These are phyloP conservation scores for Aspergillus sp. DNA, from an alignment of 2,329 filamentous ascomycete genomes.

Conservation along the genomic window DNA sequence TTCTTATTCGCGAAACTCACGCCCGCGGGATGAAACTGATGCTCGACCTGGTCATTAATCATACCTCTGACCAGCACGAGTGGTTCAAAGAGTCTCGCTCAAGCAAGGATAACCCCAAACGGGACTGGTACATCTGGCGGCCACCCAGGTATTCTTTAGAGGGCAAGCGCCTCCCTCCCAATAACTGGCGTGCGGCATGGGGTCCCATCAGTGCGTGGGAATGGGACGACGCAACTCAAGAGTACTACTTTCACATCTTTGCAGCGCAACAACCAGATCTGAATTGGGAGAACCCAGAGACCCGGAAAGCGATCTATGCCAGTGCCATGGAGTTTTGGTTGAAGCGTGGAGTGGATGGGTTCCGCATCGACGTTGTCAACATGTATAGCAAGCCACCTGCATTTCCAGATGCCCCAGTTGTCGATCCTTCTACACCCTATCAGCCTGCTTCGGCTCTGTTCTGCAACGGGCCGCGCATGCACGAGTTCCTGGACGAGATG, in stretches of 20 bases:
- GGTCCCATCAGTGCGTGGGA: conserved; percentile 45
- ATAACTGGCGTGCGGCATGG: conserved; percentile 62
- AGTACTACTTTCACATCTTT: conserved; percentile 79
- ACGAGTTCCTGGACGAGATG: conserved; percentile 61
- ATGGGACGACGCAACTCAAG: conserved; percentile 70
- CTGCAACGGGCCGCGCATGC: conserved; percentile 59
- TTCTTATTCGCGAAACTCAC: conserved; percentile 62
- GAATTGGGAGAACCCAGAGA: conserved; percentile 74
- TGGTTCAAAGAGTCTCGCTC: conserved; percentile 72
- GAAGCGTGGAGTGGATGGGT: conserved; percentile 71
- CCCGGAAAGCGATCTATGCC: conserved; percentile 70
- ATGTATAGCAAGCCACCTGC: conserved; percentile 67
- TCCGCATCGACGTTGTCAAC: conserved; percentile 68
- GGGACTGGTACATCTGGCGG: conserved; percentile 67
- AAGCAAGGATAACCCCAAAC: conserved; percentile 62
- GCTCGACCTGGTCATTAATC: conserved; percentile 77
- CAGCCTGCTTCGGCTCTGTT: conserved; percentile 66
- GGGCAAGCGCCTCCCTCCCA: conserved; percentile 69
- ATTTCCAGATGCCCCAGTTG: conserved; percentile 52
- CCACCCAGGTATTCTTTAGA: conserved; percentile 57
- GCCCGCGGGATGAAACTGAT: conserved; percentile 69
- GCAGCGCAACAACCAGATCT: conserved; percentile 76
- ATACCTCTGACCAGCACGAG: conserved; percentile 71
- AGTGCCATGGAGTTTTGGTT: conserved; percentile 74
- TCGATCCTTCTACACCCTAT: conserved; percentile 53